Base-by-base conservation (phyloP, 1,284 basidiomycete genomes). In the Sphagnurus paluster region DNA sequence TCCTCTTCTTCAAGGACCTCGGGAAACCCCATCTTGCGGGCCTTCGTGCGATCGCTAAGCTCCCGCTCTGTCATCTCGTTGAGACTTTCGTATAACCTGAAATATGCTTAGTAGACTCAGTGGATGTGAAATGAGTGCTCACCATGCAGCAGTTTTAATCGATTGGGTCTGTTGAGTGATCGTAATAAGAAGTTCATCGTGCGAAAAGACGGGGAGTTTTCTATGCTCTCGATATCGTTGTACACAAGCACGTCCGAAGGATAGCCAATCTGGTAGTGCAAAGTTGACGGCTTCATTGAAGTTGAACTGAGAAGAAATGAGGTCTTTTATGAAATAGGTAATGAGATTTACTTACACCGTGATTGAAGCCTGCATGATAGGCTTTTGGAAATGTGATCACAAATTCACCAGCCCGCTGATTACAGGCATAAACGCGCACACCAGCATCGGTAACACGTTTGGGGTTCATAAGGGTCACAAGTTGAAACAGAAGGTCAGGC, bases 261-360 rank as follows among this genome's bases (percentile, higher is more conserved):
- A 75, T 42, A 99, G 74, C 97, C 97, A 99, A 66, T 98, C 93
- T 13, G 95, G 93, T 30, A 98, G 75, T 4, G 96, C 96, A 67
- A 99, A 99, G 69, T 99, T 99, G 63, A 99, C 97, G 1, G 97
- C 97, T 73, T 99, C 95, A 65, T 98, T 98, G 73, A 98, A 93
- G 69, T 98, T 99, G 61, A 98, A 77, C 91, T 93, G 60, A 23
- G 46, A 45, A 48, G 51, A 57, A 43, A 37, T 50, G 46, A 53
- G 46, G 42, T 55, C 49, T 13, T 37, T 38, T 28, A 49, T 42
- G 20, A 46, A 49, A 39, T 45, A 48, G 36, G 54, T n/a, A 54
- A 53, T 46, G 75, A 41, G 35, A 16, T 11, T 34, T 33, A 17
- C 86, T 61, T 70, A 93, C 90, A 37, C 95, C 95, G 64, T 98